These are phyloP conservation scores for Amoebophrya sp. DNA, from an alignment of 169 alveolate genomes.

Conservation along the genomic window DNA sequence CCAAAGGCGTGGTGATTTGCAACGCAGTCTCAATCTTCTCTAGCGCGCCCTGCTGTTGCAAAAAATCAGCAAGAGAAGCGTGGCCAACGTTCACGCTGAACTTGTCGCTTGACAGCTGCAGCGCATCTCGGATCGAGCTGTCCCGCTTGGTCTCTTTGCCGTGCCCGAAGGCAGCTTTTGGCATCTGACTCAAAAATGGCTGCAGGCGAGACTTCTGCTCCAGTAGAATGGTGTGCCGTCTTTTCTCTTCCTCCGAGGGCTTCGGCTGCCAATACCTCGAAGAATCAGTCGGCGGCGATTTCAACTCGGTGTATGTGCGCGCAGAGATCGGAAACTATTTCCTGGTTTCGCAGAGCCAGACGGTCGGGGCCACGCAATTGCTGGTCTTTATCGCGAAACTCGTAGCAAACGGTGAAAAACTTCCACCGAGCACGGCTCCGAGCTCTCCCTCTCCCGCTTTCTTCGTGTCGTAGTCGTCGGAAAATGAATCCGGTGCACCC, in stretches of 20 bases:
- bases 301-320: not conserved
- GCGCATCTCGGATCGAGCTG: not conserved
- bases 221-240: not conserved
- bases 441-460: not conserved
- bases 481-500: not conserved
- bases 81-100: not conserved
- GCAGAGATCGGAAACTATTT: not conserved
- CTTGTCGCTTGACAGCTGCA: not conserved
- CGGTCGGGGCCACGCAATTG: not conserved
- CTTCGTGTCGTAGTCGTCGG: not conserved
- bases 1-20: not conserved
- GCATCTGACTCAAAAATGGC: not conserved
- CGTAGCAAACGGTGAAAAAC: not conserved
- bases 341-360: not conserved
- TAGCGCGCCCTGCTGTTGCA: not conserved
- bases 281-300: not conserved
- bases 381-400: not conserved
- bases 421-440: not conserved
- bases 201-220: not conserved
- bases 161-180: constrained; percentile 17
- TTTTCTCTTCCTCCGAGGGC: not conserved
- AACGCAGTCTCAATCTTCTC: not conserved
- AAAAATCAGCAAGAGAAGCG: not conserved
- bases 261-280: not conserved
- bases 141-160: constrained; percentile 22